Evolutionary conservation across 1,139 yeast species (phyloP).

Genomic region (Arxiozyma slooffiae): DNA sequence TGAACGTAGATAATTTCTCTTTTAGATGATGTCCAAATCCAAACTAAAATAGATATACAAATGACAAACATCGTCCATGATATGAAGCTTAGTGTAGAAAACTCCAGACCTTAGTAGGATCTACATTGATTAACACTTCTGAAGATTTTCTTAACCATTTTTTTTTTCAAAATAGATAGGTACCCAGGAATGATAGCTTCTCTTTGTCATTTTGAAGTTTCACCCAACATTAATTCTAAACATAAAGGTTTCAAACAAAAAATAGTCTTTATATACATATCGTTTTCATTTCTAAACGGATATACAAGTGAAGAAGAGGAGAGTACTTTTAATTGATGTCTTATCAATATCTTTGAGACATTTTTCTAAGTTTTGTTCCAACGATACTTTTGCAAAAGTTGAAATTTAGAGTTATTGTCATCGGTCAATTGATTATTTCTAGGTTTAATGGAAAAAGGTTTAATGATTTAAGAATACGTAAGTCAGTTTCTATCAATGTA

Average conservation of each 20-base stretch:
- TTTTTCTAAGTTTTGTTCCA: not conserved
- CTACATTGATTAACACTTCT: conserved; percentile 63
- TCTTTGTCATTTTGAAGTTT: conserved; percentile 61
- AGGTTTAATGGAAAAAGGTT: not conserved
- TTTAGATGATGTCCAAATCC: conserved; percentile 44
- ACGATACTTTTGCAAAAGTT: not conserved
- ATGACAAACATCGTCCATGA: conserved; percentile 69
- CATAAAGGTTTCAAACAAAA: too few species aligned
- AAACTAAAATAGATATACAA: conserved; percentile 47
- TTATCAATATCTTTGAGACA: not conserved
- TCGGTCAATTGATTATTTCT: not conserved
- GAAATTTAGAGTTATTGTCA: not conserved
- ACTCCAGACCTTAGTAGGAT: conserved; percentile 74
- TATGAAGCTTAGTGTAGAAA: conserved; percentile 81
- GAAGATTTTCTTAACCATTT: conserved; percentile 67
- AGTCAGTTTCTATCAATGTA: not conserved
- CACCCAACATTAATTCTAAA: conserved; percentile 36
- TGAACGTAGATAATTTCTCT: conserved; percentile 49
- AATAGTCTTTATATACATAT: too few species aligned
- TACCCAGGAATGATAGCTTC: conserved; percentile 67
- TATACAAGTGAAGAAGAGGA: not conserved
- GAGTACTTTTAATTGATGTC: not conserved
- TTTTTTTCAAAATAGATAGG: conserved; percentile 57
- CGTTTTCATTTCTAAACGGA: too few species aligned
- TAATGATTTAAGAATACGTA: not conserved